Percentiles rank a stretch among this genome's conserved stretches.
Evolutionary conservation across 169 alveolate genomes (phyloP).

Genomic region (Eimeria maxima): DNA sequence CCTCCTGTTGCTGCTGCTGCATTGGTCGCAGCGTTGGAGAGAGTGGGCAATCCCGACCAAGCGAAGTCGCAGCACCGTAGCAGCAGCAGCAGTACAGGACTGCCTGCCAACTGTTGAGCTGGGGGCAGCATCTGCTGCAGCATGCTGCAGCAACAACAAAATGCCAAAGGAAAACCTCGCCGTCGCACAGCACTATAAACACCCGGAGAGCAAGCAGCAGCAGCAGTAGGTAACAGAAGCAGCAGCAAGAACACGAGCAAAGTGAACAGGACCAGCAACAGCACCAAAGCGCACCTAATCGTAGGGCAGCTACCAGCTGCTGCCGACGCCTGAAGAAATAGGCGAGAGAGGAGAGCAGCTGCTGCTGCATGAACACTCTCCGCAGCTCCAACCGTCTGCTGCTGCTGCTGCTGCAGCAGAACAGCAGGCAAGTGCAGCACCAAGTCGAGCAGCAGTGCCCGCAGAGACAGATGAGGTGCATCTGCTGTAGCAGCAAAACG

Average conservation of each 20-base stretch:
- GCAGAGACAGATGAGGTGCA: constrained; percentile 50
- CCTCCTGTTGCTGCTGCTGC: constrained; percentile 60
- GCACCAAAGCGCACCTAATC: constrained; percentile 33
- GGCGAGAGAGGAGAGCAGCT: constrained; percentile 58
- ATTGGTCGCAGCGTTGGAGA: not conserved
- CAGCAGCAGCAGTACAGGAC: constrained; percentile 64
- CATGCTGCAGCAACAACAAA: constrained; percentile 38
- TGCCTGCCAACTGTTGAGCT: not conserved
- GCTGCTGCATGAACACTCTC: constrained; percentile 57
- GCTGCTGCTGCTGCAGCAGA: constrained; percentile 68
- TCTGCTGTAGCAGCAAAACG: constrained; percentile 73
- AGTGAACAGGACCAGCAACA: constrained; percentile 49
- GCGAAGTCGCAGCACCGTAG: constrained; percentile 73
- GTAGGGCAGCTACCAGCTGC: not conserved
- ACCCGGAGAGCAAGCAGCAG: not conserved
- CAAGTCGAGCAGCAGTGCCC: constrained; percentile 67
- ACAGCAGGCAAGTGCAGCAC: constrained; percentile 67
- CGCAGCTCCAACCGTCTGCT: constrained; percentile 31
- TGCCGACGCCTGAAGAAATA: constrained; percentile 2
- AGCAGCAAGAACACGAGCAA: constrained; percentile 21
- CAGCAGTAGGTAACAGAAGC: constrained; percentile 14
- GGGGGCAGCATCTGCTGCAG: constrained; percentile 57
- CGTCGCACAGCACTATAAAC: not conserved
- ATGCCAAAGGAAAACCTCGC: not conserved
- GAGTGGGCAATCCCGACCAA: constrained; percentile 34